Percentiles rank a stretch among this genome's conserved stretches.
phyloP scores from a whole-genome alignment of 2,329 filamentous ascomycete genomes.

The Tricladium varicosporioides region DNA sequence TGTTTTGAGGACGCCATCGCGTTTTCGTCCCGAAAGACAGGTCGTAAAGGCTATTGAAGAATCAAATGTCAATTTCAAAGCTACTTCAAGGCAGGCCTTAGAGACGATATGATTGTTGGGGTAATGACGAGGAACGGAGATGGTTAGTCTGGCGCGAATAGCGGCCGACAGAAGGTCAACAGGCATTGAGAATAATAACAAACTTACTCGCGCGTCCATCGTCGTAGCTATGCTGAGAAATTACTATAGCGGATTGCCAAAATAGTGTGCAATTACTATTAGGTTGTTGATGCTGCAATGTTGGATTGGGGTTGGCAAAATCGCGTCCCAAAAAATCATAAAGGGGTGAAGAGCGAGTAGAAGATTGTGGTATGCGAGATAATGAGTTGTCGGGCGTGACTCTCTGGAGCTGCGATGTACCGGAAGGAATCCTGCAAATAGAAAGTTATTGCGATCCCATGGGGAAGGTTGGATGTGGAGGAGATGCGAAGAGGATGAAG shows the following conservation, averaged over 20 bases:
- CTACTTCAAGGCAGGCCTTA: constrained; percentile 11
- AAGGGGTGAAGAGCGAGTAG: constrained; percentile 12
- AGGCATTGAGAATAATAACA: constrained; percentile 9
- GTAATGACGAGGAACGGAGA: constrained; percentile 23
- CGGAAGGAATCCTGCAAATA: constrained; percentile 12
- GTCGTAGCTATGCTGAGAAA: constrained; percentile 24
- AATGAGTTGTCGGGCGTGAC: constrained; percentile 6
- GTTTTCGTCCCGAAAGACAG: constrained; percentile 70
- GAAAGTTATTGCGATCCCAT: constrained; percentile 15
- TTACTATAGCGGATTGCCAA: constrained; percentile 22
- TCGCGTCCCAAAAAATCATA: constrained; percentile 29
- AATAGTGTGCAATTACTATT: constrained; percentile 15
- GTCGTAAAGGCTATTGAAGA: constrained; percentile 59
- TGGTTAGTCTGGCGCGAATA: neutral
- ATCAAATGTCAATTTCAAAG: constrained; percentile 29
- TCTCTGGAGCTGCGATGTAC: constrained; percentile 13
- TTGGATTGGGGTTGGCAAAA: constrained; percentile 9
- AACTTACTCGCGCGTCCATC: constrained; percentile 44
- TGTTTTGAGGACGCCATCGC: constrained; percentile 52
- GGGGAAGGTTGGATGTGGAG: constrained; percentile 6
- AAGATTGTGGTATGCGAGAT: constrained; percentile 5
- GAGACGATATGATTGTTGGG: constrained; percentile 21
- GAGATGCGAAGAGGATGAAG: constrained; percentile 4
- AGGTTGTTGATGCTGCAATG: constrained; percentile 18
- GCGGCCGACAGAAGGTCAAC: constrained; percentile 6